Evolutionary conservation across 164 flowering plant genomes (phyloP).

Genomic region (Nymphaea thermarum): DNA sequence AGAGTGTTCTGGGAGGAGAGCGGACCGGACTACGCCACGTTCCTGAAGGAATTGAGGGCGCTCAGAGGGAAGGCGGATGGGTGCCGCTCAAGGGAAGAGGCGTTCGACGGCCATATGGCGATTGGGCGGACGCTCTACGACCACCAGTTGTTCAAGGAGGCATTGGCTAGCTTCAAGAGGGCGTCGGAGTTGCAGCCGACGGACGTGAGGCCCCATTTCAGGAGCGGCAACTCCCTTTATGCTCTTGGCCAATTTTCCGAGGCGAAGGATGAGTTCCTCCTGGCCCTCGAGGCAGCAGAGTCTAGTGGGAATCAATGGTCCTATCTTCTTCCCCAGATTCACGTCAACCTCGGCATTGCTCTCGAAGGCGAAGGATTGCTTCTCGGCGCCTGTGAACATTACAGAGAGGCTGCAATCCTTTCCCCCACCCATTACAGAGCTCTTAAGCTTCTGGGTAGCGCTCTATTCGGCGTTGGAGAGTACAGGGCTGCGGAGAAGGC

Average conservation of each 20-base stretch:
- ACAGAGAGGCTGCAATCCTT: conserved; percentile 95
- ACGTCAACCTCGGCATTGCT: conserved; percentile 88
- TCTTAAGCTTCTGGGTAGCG: conserved; percentile 95
- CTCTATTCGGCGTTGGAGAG: conserved; percentile 96
- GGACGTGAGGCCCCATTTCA: conserved; percentile 87
- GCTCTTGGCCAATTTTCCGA: conserved; percentile 51
- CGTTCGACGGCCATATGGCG: conserved; percentile 97
- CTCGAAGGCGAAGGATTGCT: conserved; percentile 98
- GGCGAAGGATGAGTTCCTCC: conserved; percentile 67
- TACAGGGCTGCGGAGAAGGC: conserved; percentile 98
- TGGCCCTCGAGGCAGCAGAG: conserved; percentile 90
- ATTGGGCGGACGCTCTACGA: conserved; percentile 86
- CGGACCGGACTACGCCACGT: conserved; percentile 53
- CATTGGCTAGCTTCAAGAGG: conserved; percentile 74
- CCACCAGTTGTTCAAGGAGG: conserved; percentile 72
- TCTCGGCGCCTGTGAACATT: conserved; percentile 91
- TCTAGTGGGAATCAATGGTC: conserved; percentile 84
- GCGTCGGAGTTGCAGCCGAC: conserved; percentile 89
- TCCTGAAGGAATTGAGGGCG: conserved; percentile 68
- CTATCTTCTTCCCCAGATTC: conserved; percentile 89
- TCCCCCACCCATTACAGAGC: conserved; percentile 94
- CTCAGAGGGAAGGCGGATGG: conserved; percentile 72
- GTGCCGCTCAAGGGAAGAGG: conserved; percentile 84
- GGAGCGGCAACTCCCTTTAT: conserved; percentile 74
- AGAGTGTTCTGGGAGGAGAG: conserved; percentile 80